Base-by-base conservation (phyloP, 2,329 filamentous ascomycete genomes). In the Trichoderma breve region DNA sequence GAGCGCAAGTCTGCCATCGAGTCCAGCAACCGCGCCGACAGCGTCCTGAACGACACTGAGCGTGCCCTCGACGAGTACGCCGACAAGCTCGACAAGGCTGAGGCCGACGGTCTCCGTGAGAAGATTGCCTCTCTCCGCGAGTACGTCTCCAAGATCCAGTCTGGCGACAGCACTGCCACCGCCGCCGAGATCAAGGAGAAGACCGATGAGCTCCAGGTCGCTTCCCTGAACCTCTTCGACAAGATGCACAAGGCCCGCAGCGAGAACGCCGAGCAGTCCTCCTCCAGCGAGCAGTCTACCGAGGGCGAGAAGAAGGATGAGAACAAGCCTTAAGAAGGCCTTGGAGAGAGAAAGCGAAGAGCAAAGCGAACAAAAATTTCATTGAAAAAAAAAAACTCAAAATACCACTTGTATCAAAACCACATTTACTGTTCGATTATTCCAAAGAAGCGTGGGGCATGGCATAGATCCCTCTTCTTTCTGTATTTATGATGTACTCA, bases 191-290 rank as follows among this genome's bases (percentile, higher is more conserved):
- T 99, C 84, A 98, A 98, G 93, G 90, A 93, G 87, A 98, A 98
- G 93, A 97, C 93, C 79, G 96, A 98, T 77, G 95, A 98, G 85
- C 93, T 99, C 81, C 96, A 98, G 87, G 93, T 92, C 83, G 93
- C 95, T 77, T 95, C 92, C 84, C 88, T 99, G 85, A 97, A 93
- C 86, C 91, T 98, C 80, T 98, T 99, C 84, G 96, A 98, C 88
- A 98, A 98, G 92, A 97, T 99, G 93, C 95, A 99, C 93, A 97
- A 97, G 89, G 94, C 95, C 77, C 92, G 93, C 78, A 83, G 85
- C 77, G 92, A 95, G 86, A 87, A 86, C 77, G 84, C 78, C 77
- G 60, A 63, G 60, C 60, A 63, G 60, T 28, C 60, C 24, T 39
- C 60, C 15, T 39, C 58, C 30, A 15, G 79, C 82, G 78, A 86